Evolutionary conservation across 2,329 filamentous ascomycete genomes (phyloP).

Genomic region (Fusarium domesticum): DNA sequence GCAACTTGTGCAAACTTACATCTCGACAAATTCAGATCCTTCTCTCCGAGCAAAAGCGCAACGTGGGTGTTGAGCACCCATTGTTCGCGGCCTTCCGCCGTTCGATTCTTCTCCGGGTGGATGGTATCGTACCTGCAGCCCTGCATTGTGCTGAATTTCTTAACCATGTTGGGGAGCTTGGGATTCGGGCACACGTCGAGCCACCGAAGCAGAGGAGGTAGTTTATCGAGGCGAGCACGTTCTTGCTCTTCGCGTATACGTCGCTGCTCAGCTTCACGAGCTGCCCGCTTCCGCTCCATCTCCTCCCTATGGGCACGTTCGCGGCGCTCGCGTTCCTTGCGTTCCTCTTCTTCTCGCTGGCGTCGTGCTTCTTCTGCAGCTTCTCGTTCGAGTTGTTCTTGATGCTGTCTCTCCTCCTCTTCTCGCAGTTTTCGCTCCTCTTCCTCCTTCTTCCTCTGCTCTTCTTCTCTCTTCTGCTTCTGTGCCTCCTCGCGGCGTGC

Average conservation of each 20-base stretch:
- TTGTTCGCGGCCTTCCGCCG: slow-evolving; percentile 57
- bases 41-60: slow-evolving; percentile 62
- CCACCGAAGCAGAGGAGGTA: slow-evolving; percentile 61
- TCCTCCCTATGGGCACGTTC: slow-evolving; percentile 45
- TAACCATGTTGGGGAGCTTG: slow-evolving; percentile 48
- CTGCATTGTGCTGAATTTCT: slow-evolving; percentile 54
- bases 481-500: slow-evolving; percentile 39
- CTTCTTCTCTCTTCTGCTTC: slow-evolving; percentile 38
- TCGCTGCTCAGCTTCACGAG: slow-evolving; percentile 50
- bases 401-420: slow-evolving; percentile 45
- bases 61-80: slow-evolving; percentile 65
- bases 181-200: slow-evolving; percentile 53
- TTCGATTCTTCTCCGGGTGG: slow-evolving; percentile 49
- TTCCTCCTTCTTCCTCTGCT: slow-evolving; percentile 38
- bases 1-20: too few species aligned
- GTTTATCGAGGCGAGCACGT: slow-evolving; percentile 50
- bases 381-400: slow-evolving; percentile 46
- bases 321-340: slow-evolving; percentile 48
- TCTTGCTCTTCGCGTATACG: slow-evolving; percentile 55
- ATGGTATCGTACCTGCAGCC: slow-evolving; percentile 65
- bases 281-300: slow-evolving; percentile 47
- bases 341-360: slow-evolving; percentile 52
- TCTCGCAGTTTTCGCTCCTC: slow-evolving; percentile 40
- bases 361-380: slow-evolving; percentile 49
- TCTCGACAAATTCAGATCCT: slow-evolving; percentile 57